Conservation (phyloP, 805 yeast species). For the Cyberlindnera suaveolens region DNA sequence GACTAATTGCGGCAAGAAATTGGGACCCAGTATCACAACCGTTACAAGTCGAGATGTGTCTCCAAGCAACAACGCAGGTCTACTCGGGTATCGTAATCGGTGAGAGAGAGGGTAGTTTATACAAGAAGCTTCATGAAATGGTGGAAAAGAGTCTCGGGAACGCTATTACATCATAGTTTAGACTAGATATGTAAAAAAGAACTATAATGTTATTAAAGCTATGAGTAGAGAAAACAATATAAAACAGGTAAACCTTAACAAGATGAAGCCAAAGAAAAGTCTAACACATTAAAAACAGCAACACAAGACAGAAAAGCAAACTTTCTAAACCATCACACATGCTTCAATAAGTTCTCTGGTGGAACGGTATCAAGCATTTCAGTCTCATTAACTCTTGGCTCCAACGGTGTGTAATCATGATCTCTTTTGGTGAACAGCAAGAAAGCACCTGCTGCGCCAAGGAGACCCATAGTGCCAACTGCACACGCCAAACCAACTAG, state of each 20-base stretch:
- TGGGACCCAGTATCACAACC: conserved; percentile 39
- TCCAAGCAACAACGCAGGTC: conserved; percentile 23
- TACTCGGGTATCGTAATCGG: conserved; percentile 23
- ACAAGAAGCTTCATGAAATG: conserved; percentile 3
- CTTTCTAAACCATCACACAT: conserved; percentile 8
- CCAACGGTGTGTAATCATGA: conserved; percentile 38
- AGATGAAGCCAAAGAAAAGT: neutral
- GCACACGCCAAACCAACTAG: conserved; percentile 66
- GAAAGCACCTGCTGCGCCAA: conserved; percentile 35
- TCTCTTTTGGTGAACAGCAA: conserved; percentile 31
- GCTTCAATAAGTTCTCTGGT: conserved; percentile 45
- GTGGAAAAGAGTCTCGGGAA: neutral
- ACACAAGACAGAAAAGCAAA: neutral
- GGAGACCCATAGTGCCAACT: conserved; percentile 38
- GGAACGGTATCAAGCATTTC: conserved; percentile 60
- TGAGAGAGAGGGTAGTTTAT: conserved; percentile 18
- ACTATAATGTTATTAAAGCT: neutral
- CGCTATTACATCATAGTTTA: neutral
- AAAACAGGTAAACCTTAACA: neutral
- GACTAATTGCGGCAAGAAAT: conserved; percentile 64
- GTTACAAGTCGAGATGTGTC: conserved; percentile 24
- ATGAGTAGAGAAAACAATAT: neutral
- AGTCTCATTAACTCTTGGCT: conserved; percentile 52
- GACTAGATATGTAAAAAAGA: neutral
- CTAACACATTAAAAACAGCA: conserved; percentile 1